Base-by-base conservation (phyloP, 2,329 filamentous ascomycete genomes). In the Acephala macrosclerotiorum region DNA sequence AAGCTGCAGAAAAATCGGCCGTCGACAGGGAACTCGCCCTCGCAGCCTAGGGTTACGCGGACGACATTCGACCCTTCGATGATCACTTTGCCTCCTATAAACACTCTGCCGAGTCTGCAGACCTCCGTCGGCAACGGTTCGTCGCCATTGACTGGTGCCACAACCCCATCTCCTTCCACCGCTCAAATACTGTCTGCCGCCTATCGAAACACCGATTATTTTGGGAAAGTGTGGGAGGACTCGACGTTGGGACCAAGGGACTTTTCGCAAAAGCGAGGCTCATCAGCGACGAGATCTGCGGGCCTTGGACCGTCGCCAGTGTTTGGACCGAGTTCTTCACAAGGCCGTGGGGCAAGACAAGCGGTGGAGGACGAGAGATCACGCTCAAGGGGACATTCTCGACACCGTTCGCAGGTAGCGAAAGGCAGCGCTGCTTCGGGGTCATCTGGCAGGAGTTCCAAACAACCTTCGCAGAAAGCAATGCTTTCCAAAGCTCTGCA, bases 401-500 rank as follows among this genome's bases (percentile, higher is more conserved):
- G 83, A 67, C 81, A 80, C 71, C 80, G 82, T 18, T 83, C 83
- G 14, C 78, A 80, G 45, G 76, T 78, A 3, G 74, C 77, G n/a
- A 84, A 82, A 67, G 78, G 79, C 40, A 83, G 82, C 71, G 74
- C 75, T 22, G 83, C 84, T 61, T 80, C 80, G 6, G 78, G 76
- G 8, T 78, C 77, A 40, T 77, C 77, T 38, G 71, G 65, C 40
- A 72, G 72, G 56, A 71, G 70, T 56, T 73, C 72, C 74, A 79
- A 83, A 68, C 80, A 80, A n/a, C 87, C 87, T 16, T 93, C 91
- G 1, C 91, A 98, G 77, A 98, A 97, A 82, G 92, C 90, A 12
- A 98, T 98, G 94, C 85, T 99, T 40, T 97, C 95, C n/a, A 92
- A 92, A 73, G 96, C 96, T 0, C 82, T 99, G 62, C 91, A 97